Percentiles rank a stretch among this genome's conserved stretches.
Evolutionary conservation across 73 alveolate genomes (phyloP).

Genomic region (Urostyla sp.): DNA sequence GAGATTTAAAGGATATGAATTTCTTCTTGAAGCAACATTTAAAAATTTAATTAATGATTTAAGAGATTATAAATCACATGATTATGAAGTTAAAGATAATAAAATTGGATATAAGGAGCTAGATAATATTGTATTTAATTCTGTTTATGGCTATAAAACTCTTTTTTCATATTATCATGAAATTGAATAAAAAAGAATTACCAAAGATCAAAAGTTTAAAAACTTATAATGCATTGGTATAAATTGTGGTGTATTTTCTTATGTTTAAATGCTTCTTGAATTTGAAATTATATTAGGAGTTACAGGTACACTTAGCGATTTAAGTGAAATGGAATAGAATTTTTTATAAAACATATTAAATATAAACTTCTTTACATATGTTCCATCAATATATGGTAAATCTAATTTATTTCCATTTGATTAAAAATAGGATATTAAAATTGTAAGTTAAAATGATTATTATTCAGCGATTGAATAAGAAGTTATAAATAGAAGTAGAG

Average conservation of each 20-base stretch:
- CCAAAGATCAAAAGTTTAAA: neutral
- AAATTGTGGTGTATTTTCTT: slow-evolving; percentile 63
- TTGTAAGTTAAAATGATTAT: neutral
- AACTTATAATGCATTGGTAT: slow-evolving; percentile 27
- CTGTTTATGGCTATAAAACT: slow-evolving; percentile 65
- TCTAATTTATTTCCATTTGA: slow-evolving; percentile 5
- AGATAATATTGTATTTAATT: slow-evolving; percentile 55
- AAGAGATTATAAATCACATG: slow-evolving; percentile 6
- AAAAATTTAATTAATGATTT: slow-evolving; percentile 31
- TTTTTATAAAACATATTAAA: slow-evolving; percentile 38
- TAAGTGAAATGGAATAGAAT: slow-evolving; percentile 34
- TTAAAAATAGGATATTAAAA: neutral
- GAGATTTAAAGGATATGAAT: neutral
- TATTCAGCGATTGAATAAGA: neutral
- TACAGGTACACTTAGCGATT: slow-evolving; percentile 61
- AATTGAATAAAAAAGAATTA: neutral
- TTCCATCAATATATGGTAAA: slow-evolving; percentile 71
- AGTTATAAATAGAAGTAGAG: neutral
- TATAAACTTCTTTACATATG: slow-evolving; percentile 26
- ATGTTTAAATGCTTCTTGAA: slow-evolving; percentile 51
- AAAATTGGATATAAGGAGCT: slow-evolving; percentile 58
- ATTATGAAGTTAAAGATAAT: slow-evolving; percentile 29
- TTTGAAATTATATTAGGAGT: slow-evolving; percentile 63
- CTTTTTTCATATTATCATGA: slow-evolving; percentile 66
- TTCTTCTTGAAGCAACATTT: neutral